Base-by-base conservation (phyloP, 2,329 filamentous ascomycete genomes). In the Apiospora pterosperma region DNA sequence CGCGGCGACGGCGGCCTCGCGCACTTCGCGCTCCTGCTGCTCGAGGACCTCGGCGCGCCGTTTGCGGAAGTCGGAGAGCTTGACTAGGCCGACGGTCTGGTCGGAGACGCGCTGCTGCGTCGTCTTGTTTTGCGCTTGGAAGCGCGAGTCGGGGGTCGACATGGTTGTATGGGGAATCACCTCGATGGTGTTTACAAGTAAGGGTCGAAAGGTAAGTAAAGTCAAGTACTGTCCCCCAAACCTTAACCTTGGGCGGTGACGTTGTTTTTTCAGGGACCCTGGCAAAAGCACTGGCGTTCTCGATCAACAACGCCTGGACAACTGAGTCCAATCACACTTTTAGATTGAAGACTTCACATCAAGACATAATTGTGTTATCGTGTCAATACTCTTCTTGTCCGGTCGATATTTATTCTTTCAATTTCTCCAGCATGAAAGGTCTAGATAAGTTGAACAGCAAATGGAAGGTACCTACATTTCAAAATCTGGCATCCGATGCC, bases 21-120 rank as follows among this genome's bases (percentile, higher is more conserved):
- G 88, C 14, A 88, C 90, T 73, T 96, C 92, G 72, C 91, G 88
- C 74, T 96, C 92, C 74, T 96, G 95, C 75, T 92, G 90, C 77
- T 97, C 95, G 59, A 97, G 82, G n/a, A 94, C 92, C 78, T 97
- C 93, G 71, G 93, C 94, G 77, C 95, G 92, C 66, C 96, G 90
- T 81, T 99, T 98, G 78, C 95, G 93, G 77, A 97, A 98, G 76
- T 98, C 96, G 69, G 92, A 93, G 52, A 97, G 89, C 65, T 92
- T 88, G 62, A 98, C 95, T 3, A 99, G 89, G 44, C 96, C 96
- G 69, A 97, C 93, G 0, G 93, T 97, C 73, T 93, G 89, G 63
- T 88, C 92, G 66, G 95, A 95, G 59, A 97, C 84, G 16, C 93
- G 84, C 74, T 97, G 90, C 76, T 95, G 88, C 1, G 92, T 91